Evolutionary conservation across 169 alveolate genomes (phyloP).

Genomic region (Plasmodium yoelii): DNA sequence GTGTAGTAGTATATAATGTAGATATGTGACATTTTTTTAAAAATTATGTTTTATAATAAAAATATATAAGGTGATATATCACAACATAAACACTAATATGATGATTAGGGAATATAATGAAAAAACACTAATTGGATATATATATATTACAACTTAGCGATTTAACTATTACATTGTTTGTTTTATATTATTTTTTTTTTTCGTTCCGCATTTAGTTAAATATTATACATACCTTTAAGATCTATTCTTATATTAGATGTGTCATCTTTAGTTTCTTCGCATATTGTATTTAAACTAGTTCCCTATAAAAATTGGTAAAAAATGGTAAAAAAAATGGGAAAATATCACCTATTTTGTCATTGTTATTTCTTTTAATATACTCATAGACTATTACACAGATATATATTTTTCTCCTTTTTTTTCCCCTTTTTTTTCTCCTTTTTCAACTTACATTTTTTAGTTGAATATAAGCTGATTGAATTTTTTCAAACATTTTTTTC

Average conservation of each 20-base stretch:
- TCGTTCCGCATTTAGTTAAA: no score
- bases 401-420: background rate
- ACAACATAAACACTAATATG: background rate
- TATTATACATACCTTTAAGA: slow-evolving; percentile 35
- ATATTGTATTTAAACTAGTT: slow-evolving; percentile 36
- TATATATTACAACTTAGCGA: background rate
- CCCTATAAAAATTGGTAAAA: slow-evolving; percentile 16
- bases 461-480: slow-evolving; percentile 56
- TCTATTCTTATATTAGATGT: slow-evolving; percentile 66
- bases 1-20: no score
- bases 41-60: no score
- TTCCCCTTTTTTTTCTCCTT: slow-evolving; percentile 7
- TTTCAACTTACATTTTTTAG: slow-evolving; percentile 38
- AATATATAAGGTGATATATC: no score
- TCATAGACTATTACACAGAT: background rate
- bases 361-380: background rate
- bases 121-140: background rate
- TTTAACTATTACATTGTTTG: background rate
- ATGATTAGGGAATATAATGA: background rate
- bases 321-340: background rate
- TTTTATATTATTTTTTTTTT: no score
- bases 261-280: slow-evolving; percentile 55
- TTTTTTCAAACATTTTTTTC: slow-evolving; percentile 56
- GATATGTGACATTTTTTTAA: no score
- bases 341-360: background rate